A percentile compares a stretch with the other conserved stretches of the same genome.
These are phyloP conservation scores for Cladosporium sp. DNA, from an alignment of 2,329 filamentous ascomycete species.

Conservation along the genomic window DNA sequence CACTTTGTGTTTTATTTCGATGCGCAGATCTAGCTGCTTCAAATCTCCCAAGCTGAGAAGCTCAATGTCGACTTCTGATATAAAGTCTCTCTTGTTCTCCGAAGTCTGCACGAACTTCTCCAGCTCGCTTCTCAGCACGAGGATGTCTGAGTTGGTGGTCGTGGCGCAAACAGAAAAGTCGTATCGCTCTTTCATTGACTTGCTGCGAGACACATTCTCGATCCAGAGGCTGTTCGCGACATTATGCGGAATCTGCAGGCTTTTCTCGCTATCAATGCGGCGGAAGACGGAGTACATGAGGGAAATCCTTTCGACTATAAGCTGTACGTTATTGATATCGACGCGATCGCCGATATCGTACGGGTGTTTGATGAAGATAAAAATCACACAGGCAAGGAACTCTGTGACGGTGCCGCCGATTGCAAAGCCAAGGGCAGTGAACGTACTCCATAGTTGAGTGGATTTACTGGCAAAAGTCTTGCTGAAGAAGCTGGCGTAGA, in stretches of 20 bases:
- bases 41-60: conserved; percentile 28
- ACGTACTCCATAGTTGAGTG: conserved; percentile 23
- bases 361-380: conserved; percentile 95
- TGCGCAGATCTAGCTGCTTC: conserved; percentile 28
- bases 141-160: conserved; percentile 31
- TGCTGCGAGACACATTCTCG: conserved; percentile 34
- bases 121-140: conserved; percentile 26
- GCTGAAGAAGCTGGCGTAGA: conserved; percentile 32
- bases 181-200: conserved; percentile 33
- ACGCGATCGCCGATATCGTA: conserved; percentile 57
- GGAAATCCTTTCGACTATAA: conserved; percentile 30
- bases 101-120: conserved; percentile 26
- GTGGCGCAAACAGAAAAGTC: conserved; percentile 24
- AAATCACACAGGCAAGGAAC: conserved; percentile 94
- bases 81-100: conserved; percentile 35
- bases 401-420: conserved; percentile 92
- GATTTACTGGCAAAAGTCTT: conserved; percentile 23
- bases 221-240: conserved; percentile 35
- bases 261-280: conserved; percentile 23
- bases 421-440: conserved; percentile 65
- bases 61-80: conserved; percentile 30
- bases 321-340: conserved; percentile 23
- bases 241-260: conserved; percentile 33
- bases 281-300: conserved; percentile 16
- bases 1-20: conserved; percentile 32